Percentiles rank a stretch among this genome's conserved stretches.
Evolutionary conservation across 345 rosid genomes (phyloP).

Genomic region (Hibiscus trionum): DNA sequence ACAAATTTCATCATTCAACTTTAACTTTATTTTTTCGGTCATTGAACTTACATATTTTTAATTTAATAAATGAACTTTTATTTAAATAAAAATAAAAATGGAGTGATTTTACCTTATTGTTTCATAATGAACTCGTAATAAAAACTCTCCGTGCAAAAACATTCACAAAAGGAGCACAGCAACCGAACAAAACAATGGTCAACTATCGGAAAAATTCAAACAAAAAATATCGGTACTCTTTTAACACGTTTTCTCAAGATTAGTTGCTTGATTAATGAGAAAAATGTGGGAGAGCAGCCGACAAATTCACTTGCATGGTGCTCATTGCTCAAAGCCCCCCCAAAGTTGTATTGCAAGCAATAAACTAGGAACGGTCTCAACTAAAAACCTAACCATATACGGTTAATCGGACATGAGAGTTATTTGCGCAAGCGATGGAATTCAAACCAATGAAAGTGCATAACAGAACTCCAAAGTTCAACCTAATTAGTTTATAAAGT

Average conservation of each 20-base stretch:
- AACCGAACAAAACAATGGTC: conserved; percentile 4
- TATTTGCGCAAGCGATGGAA: neutral
- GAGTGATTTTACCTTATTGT: no score
- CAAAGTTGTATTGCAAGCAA: neutral
- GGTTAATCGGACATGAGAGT: no score
- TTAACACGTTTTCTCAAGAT: neutral
- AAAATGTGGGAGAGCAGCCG: neutral
- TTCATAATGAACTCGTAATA: no score
- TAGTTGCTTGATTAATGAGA: neutral
- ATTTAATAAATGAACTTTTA: no score
- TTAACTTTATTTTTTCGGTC: neutral
- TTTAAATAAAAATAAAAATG: no score
- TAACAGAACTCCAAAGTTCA: neutral
- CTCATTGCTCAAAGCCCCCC: neutral
- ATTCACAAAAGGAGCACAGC: neutral
- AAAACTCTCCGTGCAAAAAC: neutral
- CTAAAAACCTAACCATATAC: neutral
- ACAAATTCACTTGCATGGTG: neutral
- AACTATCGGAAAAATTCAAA: neutral
- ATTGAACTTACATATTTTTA: no score
- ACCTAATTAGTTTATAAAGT: neutral
- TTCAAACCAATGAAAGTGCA: neutral
- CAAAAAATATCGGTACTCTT: neutral
- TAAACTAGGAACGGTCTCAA: neutral
- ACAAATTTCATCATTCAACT: no score